Percentiles rank a stretch among this genome's conserved stretches.
Evolutionary conservation across 2,329 filamentous ascomycete genomes (phyloP).

Genomic region (Magnaporthales sp.): DNA sequence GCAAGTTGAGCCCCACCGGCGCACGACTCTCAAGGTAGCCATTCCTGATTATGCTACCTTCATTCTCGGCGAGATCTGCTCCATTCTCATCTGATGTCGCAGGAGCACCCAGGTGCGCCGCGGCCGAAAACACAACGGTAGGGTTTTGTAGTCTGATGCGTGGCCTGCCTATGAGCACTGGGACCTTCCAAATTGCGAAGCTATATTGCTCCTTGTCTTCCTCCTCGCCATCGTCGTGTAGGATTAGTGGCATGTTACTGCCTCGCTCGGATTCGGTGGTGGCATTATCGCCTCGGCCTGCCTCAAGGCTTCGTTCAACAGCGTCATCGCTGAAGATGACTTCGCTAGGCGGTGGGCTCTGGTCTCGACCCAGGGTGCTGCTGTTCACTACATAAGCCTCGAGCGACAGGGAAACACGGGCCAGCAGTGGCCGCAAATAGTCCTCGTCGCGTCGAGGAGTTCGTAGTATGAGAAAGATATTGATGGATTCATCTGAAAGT

Average conservation of each 20-base stretch:
- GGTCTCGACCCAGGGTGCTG: slow-evolving; percentile 34
- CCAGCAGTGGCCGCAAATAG: slow-evolving; percentile 48
- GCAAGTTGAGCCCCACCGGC: slow-evolving; percentile 65
- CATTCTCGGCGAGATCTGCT: slow-evolving; percentile 31
- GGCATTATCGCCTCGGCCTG: neutral
- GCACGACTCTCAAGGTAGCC: slow-evolving; percentile 63
- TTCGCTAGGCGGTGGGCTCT: slow-evolving; percentile 42
- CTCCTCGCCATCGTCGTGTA: slow-evolving; percentile 14
- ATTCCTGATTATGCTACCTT: slow-evolving; percentile 30
- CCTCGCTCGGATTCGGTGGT: slow-evolving; percentile 7
- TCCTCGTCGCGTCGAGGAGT: slow-evolving; percentile 51
- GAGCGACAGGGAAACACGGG: slow-evolving; percentile 55
- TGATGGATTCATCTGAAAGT: slow-evolving; percentile 61
- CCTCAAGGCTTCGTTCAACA: slow-evolving; percentile 25
- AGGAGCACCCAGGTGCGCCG: slow-evolving; percentile 38
- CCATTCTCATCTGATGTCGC: neutral
- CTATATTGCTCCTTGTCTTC: slow-evolving; percentile 22
- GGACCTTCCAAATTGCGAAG: slow-evolving; percentile 51
- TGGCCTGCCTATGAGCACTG: slow-evolving; percentile 49
- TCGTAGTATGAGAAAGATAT: slow-evolving; percentile 60
- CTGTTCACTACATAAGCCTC: slow-evolving; percentile 58
- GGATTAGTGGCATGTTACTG: slow-evolving; percentile 14
- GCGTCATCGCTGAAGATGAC: slow-evolving; percentile 46
- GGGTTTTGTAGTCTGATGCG: slow-evolving; percentile 59
- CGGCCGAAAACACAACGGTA: slow-evolving; percentile 54